A percentile compares a stretch with the other conserved stretches of the same genome.
These are phyloP conservation scores for Cryptococcus sp. DNA, from an alignment of 1,284 basidiomycete species.

Conservation along the genomic window DNA sequence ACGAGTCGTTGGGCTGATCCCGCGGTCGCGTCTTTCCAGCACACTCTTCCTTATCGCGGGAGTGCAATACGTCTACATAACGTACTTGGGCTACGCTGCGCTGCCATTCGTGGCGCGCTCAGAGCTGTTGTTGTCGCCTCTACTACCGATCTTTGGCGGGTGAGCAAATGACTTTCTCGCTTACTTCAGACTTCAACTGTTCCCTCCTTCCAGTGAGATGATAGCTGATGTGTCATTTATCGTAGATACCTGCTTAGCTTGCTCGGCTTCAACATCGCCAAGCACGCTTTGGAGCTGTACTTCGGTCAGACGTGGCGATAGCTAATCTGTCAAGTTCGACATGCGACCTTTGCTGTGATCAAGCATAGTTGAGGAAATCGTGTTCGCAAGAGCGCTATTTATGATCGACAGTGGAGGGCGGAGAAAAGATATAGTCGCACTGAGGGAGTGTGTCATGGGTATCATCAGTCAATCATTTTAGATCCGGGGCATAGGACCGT, in stretches of 20 bases:
- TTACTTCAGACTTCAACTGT: neutral
- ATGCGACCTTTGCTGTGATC: too few species aligned
- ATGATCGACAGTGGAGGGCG: too few species aligned
- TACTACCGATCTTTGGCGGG: conserved; percentile 77
- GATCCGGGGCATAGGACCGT: too few species aligned
- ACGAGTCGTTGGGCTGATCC: neutral
- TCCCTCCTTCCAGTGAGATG: neutral
- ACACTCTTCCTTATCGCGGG: conserved; percentile 84
- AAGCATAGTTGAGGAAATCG: too few species aligned
- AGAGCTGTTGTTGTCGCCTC: conserved; percentile 79
- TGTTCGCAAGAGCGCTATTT: too few species aligned
- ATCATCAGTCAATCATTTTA: too few species aligned
- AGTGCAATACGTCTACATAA: conserved; percentile 82
- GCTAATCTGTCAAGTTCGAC: too few species aligned
- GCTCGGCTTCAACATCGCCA: conserved; percentile 84
- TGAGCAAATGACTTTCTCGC: conserved; percentile 14
- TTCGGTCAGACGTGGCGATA: conserved; percentile 59
- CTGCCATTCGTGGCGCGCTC: conserved; percentile 87
- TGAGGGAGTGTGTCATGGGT: too few species aligned
- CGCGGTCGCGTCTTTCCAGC: conserved; percentile 17
- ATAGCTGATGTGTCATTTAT: neutral
- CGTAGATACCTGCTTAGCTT: conserved; percentile 72
- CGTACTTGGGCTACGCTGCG: conserved; percentile 82
- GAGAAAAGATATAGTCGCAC: too few species aligned
- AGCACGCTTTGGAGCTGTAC: conserved; percentile 72